phyloP scores from a whole-genome alignment of 1,139 yeast genomes.

The Eremothecium cymbalariae region DNA sequence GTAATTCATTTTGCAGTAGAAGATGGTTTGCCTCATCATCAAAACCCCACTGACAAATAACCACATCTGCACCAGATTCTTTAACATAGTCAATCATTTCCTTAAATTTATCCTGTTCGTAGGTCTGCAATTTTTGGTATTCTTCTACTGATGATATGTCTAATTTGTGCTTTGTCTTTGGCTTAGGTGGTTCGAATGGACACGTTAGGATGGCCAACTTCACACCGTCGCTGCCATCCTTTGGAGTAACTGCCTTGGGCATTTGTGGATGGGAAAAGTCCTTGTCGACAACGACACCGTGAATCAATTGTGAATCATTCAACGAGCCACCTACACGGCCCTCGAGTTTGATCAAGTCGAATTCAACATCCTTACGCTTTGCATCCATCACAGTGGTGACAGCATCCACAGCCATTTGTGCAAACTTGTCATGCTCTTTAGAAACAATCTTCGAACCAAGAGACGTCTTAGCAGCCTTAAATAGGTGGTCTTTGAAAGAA shows the following conservation, averaged over 20 bases:
- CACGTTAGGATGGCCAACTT: slow-evolving; percentile 92
- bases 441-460: slow-evolving; percentile 94
- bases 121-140: slow-evolving; percentile 78
- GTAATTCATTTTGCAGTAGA: slow-evolving; percentile 75
- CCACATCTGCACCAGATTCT: slow-evolving; percentile 88
- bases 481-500: slow-evolving; percentile 46
- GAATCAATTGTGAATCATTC: slow-evolving; percentile 74
- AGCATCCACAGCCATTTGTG: slow-evolving; percentile 95
- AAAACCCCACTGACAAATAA: slow-evolving; percentile 99
- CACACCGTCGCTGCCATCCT: slow-evolving; percentile 47
- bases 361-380: slow-evolving; percentile 89
- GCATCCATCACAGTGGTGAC: slow-evolving; percentile 88
- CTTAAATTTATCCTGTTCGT: slow-evolving; percentile 83
- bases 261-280: slow-evolving; percentile 98
- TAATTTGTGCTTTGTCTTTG: slow-evolving; percentile 94
- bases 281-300: slow-evolving; percentile 89
- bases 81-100: slow-evolving; percentile 88
- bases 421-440: slow-evolving; percentile 86
- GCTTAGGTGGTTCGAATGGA: slow-evolving; percentile 99
- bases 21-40: slow-evolving; percentile 98
- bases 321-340: slow-evolving; percentile 94
- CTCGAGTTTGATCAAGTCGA: slow-evolving; percentile 89
- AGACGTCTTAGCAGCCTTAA: slow-evolving; percentile 90
- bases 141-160: slow-evolving; percentile 91
- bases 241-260: slow-evolving; percentile 58